Evolutionary conservation across 495 filamentous ascomycete genomes (phyloP).

Genomic region (Rhypophila decipiens): DNA sequence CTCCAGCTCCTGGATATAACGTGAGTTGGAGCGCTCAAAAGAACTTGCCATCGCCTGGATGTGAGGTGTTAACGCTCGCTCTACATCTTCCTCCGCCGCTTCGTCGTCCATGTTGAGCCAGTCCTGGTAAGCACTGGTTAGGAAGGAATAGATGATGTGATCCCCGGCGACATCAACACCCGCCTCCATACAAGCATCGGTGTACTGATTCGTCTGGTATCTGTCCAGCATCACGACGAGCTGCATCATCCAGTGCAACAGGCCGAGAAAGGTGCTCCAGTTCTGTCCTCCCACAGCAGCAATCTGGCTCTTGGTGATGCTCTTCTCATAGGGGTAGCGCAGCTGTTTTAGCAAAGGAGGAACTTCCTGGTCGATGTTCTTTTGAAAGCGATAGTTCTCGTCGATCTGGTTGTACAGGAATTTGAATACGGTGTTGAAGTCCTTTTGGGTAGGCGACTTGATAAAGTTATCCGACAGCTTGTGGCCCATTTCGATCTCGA

Average conservation of each 20-base stretch:
- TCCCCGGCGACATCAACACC: conserved; percentile 84
- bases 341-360: conserved; percentile 85
- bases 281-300: conserved; percentile 91
- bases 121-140: conserved; percentile 81
- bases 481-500: conserved; percentile 96
- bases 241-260: conserved; percentile 99
- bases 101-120: conserved; percentile 88
- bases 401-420: conserved; percentile 96
- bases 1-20: conserved; percentile 73
- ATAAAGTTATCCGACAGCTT: conserved; percentile 78
- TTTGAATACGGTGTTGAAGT: conserved; percentile 95
- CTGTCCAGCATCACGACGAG: conserved; percentile 83
- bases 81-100: conserved; percentile 73
- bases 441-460: conserved; percentile 93
- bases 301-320: conserved; percentile 91
- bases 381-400: conserved; percentile 82
- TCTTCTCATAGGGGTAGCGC: conserved; percentile 88
- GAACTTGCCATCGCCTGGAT: conserved; percentile 81
- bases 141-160: conserved; percentile 87
- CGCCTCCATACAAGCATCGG: conserved; percentile 76
- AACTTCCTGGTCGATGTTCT: conserved; percentile 89
- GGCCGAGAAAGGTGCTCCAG: conserved; percentile 86
- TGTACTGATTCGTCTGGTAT: conserved; percentile 67
- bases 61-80: conserved; percentile 69
- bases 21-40: conserved; percentile 77